Evolutionary conservation across 352 stramenopile genomes (phyloP), one percentile per base, ranked within the genome.

Genomic region (Phytophthora cryptogea): DNA sequence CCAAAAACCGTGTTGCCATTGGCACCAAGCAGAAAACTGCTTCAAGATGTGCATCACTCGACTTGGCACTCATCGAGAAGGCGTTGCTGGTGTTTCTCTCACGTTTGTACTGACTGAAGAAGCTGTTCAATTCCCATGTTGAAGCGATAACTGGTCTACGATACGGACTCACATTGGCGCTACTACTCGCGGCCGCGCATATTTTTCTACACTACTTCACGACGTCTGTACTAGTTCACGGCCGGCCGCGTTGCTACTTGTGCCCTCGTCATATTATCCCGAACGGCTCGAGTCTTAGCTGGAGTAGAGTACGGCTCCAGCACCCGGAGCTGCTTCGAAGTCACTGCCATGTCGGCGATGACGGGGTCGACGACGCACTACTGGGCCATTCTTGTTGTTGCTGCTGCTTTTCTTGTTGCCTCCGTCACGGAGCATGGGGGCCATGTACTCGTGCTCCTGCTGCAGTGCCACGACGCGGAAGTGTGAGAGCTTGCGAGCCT

Each of bases 401-500:
- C n/a, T 68, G 64, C 28, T 72, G 57, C 23, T 81, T 60, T 64
- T 70, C 41, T 42, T 69, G 26, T 70, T 59, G 51, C 47, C 53
- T 26, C 42, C 63, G 36, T 63, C 73, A 43, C 40, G 63, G 32
- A 51, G 36, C 42, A 64, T 56, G 2, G 61, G 62, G 7, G 62
- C 62, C 72, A 76, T 74, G 40, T 63, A 65, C 26, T 81, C 50
- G 39, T 92, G 58, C 36, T 90, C 83, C n/a, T 75, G 76, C 52
- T 89, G 83, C 23, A 92, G 54, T 2, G 79, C 81, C 27, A 83
- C 46, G 23, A 91, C 69, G 43, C 83, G 83, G 49, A 82, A 72
- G 57, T 88, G 78, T 36, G 80, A 88, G 3, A 89, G 64, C 57
- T 83, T 85, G 45, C 83, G 80, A 16, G 82, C 75, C 56, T 92